These are phyloP conservation scores for Neurospora sublineolata DNA, from an alignment of 495 filamentous ascomycete genomes.

Conservation along the genomic window DNA sequence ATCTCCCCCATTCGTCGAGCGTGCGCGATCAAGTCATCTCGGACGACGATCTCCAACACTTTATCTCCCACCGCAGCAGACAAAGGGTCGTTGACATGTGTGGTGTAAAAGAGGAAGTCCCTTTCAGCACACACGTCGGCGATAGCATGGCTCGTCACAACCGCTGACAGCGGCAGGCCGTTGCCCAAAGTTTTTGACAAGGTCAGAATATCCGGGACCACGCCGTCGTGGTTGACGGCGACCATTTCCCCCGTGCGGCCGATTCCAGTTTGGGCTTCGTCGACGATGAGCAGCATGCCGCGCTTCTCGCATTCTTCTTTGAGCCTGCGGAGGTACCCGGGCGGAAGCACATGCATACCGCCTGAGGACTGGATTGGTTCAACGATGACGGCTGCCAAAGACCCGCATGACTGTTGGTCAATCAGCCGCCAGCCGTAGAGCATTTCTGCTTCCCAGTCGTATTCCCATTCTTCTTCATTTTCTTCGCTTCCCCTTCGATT, in stretches of 20 bases:
- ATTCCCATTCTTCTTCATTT: conserved; percentile 33
- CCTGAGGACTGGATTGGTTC: conserved; percentile 43
- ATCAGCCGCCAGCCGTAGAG: conserved; percentile 43
- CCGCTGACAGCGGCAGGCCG: conserved; percentile 40
- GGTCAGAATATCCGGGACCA: conserved; percentile 42
- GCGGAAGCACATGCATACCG: conserved; percentile 36
- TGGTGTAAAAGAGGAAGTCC: conserved; percentile 29
- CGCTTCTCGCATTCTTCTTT: conserved; percentile 36
- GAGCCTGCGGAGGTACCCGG: conserved; percentile 36
- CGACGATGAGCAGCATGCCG: conserved; percentile 43
- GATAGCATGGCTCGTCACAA: conserved; percentile 39
- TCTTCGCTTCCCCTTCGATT: conserved; percentile 22
- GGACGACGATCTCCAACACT: conserved; percentile 43
- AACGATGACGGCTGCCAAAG: conserved; percentile 43
- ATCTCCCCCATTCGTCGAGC: conserved; percentile 29
- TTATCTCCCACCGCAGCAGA: conserved; percentile 44
- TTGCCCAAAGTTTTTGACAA: conserved; percentile 45
- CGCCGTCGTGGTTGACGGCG: conserved; percentile 35
- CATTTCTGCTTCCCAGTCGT: conserved; percentile 47
- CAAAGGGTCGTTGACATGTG: conserved; percentile 43
- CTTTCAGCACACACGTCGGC: conserved; percentile 25
- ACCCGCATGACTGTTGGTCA: conserved; percentile 40
- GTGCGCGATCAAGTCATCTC: conserved; percentile 34
- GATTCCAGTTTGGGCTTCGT: conserved; percentile 45
- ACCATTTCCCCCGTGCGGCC: conserved; percentile 41